These are phyloP conservation scores for Alternaria dauci DNA, from an alignment of 2,329 filamentous ascomycete genomes.

Conservation along the genomic window DNA sequence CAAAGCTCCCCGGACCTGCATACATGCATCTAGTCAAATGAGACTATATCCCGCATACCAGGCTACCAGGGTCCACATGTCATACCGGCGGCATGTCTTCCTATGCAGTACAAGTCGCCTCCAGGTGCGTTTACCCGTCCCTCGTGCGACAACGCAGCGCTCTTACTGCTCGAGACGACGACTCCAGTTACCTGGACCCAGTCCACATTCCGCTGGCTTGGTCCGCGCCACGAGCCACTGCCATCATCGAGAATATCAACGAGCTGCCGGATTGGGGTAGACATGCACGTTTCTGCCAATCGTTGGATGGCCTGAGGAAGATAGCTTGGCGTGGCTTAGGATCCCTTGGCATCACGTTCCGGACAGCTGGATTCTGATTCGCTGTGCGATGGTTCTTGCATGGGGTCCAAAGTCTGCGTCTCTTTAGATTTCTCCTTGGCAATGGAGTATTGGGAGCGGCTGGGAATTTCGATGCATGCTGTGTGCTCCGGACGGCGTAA, in stretches of 20 bases:
- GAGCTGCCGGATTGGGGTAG: conserved; percentile 39
- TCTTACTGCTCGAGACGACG: conserved; percentile 43
- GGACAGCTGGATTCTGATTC: conserved; percentile 25
- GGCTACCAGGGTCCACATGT: conserved; percentile 24
- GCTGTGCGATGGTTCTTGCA: conserved; percentile 5
- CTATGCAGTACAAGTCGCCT: conserved; percentile 16
- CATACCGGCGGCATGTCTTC: conserved; percentile 21
- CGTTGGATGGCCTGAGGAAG: conserved; percentile 10
- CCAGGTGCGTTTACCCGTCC: conserved; percentile 27
- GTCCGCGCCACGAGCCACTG: conserved; percentile 29
- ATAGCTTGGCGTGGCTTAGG: conserved; percentile 11
- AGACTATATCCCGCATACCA: conserved; percentile 9
- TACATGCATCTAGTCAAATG: conserved; percentile 18
- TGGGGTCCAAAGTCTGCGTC: not conserved
- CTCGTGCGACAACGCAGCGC: conserved; percentile 40
- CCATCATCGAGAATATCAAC: conserved; percentile 25
- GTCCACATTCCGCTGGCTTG: conserved; percentile 28
- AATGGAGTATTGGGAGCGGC: conserved; percentile 13
- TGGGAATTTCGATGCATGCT: conserved; percentile 13
- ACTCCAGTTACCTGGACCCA: conserved; percentile 30
- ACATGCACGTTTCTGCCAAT: conserved; percentile 23
- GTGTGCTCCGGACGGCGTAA: conserved; percentile 15
- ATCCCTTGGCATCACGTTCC: conserved; percentile 37
- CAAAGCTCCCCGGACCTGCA: conserved; percentile 36
- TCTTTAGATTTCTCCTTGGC: conserved; percentile 26